phyloP scores from a whole-genome alignment of 768 basidiomycete genomes.

The Thelephora ganbajun region DNA sequence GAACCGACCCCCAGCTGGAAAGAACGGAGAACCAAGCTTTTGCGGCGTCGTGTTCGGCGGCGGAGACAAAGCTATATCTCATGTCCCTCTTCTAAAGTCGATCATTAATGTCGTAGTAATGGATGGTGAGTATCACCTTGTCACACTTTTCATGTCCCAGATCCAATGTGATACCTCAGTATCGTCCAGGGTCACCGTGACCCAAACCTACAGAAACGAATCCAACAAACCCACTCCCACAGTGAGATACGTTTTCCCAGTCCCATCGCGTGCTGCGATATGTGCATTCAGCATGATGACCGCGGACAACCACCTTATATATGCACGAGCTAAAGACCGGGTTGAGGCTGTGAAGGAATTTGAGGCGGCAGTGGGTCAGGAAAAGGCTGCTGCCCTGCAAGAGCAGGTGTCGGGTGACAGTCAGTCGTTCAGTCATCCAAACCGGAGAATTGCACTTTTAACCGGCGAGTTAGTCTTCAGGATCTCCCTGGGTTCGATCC shows the following conservation, averaged over 20 bases:
- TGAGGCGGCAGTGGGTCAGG: conserved; percentile 24
- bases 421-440: conserved; percentile 14
- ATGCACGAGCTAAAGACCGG: conserved; percentile 36
- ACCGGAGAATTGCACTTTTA: not conserved
- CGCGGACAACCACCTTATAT: conserved; percentile 27
- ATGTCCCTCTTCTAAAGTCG: not conserved
- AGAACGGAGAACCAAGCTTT: not conserved
- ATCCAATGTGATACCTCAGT: not conserved
- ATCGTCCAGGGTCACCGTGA: not conserved
- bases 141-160: not conserved
- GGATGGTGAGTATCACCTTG: not conserved
- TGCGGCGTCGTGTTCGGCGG: not conserved
- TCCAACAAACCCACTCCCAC: not conserved
- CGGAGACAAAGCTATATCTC: not conserved
- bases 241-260: conserved; percentile 35
- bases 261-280: conserved; percentile 39
- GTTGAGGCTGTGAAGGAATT: conserved; percentile 26
- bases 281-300: conserved; percentile 38
- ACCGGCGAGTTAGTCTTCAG: conserved; percentile 30
- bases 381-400: conserved; percentile 29
- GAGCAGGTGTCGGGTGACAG: conserved; percentile 39
- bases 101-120: not conserved
- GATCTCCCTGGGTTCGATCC: conserved; percentile 42
- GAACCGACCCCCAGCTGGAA: not conserved
- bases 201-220: not conserved